Conservation (phyloP, 179 eudicot genomes). For the Sideroxylon spinosum region DNA sequence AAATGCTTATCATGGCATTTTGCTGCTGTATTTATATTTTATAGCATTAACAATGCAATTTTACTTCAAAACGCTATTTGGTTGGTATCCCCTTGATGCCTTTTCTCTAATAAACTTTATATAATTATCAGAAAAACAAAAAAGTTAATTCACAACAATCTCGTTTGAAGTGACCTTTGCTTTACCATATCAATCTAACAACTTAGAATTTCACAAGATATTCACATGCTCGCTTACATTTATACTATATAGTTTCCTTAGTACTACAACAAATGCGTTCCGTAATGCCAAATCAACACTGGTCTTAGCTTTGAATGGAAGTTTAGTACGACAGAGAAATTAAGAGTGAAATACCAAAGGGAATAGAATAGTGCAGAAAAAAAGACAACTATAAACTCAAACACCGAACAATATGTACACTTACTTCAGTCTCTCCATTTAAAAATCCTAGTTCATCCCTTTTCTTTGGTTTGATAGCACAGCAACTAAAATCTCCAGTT, state of each 20-base stretch:
- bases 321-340: constrained; percentile 2
- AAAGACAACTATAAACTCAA: constrained; percentile 6
- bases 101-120: too few species aligned
- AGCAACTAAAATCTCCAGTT: constrained; percentile 52
- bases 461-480: constrained; percentile 54
- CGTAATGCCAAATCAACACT: neutral
- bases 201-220: neutral
- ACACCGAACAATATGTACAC: constrained; percentile 11
- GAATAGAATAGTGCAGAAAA: neutral
- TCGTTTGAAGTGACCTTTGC: neutral
- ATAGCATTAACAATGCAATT: neutral
- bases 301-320: neutral
- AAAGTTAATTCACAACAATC: neutral
- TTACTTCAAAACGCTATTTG: too few species aligned
- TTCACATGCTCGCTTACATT: neutral
- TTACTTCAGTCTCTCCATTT: constrained; percentile 34
- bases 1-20: neutral
- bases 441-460: constrained; percentile 24
- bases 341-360: neutral
- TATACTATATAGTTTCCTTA: neutral
- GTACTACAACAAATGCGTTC: neutral
- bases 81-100: too few species aligned
- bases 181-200: neutral
- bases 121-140: too few species aligned
- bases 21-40: neutral